These are phyloP conservation scores for Diaporthe longicolla DNA, from an alignment of 2,329 filamentous ascomycete species.

Conservation along the genomic window DNA sequence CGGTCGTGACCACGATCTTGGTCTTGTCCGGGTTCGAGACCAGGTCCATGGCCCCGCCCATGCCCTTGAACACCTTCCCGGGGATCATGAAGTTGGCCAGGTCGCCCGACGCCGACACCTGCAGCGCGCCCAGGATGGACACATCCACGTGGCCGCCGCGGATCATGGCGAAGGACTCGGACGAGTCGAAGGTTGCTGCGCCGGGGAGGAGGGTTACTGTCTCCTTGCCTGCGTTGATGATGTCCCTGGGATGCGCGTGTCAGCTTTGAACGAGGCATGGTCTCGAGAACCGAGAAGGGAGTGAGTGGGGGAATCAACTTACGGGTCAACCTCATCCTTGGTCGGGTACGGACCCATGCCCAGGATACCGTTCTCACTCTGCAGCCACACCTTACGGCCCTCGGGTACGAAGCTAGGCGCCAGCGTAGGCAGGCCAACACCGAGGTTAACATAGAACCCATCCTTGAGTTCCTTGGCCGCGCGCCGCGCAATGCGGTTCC, in stretches of 20 bases:
- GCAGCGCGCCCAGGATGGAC: constrained; percentile 85
- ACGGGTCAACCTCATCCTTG: constrained; percentile 77
- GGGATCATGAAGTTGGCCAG: constrained; percentile 93
- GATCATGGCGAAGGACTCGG: constrained; percentile 91
- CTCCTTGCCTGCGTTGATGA: constrained; percentile 91
- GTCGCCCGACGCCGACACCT: constrained; percentile 84
- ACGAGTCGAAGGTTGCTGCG: constrained; percentile 82
- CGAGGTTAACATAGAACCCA: constrained; percentile 85
- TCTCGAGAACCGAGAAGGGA: no score
- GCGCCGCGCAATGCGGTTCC: constrained; percentile 81
- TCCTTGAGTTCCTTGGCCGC: constrained; percentile 86
- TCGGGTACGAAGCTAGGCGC: constrained; percentile 81
- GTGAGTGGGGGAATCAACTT: constrained; percentile 44
- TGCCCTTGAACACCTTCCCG: constrained; percentile 89
- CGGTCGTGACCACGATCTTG: constrained; percentile 80
- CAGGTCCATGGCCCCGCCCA: constrained; percentile 84
- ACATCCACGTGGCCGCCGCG: constrained; percentile 87
- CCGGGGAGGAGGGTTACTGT: constrained; percentile 85
- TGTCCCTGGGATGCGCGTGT: constrained; percentile 62
- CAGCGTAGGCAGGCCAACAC: constrained; percentile 86
- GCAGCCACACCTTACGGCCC: constrained; percentile 82
- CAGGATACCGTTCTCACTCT: constrained; percentile 88
- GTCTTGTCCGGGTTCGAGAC: constrained; percentile 79
- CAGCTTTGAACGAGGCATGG: background rate
- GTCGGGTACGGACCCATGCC: constrained; percentile 87